These are phyloP conservation scores for Calonectria henricotiae DNA, from an alignment of 2,329 filamentous ascomycete species.

Conservation along the genomic window DNA sequence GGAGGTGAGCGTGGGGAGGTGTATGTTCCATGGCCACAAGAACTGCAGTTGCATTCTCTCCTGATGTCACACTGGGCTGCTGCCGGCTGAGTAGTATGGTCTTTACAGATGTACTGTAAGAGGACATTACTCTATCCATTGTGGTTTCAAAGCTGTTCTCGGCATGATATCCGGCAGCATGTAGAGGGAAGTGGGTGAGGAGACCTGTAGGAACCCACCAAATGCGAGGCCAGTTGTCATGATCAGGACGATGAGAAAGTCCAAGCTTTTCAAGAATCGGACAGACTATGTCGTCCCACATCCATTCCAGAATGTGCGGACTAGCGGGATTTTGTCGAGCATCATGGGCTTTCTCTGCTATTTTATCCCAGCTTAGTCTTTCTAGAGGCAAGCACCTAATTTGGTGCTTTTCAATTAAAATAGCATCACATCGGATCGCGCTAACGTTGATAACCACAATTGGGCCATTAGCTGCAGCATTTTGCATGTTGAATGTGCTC, in stretches of 20 bases:
- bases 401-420: background rate
- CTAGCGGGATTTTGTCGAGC: background rate
- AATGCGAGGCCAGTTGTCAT: background rate
- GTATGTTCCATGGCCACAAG: background rate
- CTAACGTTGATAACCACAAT: background rate
- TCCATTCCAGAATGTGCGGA: background rate
- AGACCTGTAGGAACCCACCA: slow-evolving; percentile 3
- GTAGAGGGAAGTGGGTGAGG: slow-evolving; percentile 28
- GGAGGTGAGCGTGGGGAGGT: background rate
- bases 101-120: slow-evolving; percentile 20
- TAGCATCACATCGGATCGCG: background rate
- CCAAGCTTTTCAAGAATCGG: background rate
- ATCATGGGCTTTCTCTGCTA: background rate
- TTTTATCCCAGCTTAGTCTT: background rate
- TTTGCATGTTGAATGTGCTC: background rate
- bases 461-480: background rate
- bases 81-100: slow-evolving; percentile 1
- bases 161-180: slow-evolving; percentile 24
- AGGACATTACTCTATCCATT: slow-evolving; percentile 26
- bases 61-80: background rate
- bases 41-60: background rate
- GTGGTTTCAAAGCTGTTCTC: background rate
- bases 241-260: background rate
- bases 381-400: background rate
- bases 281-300: slow-evolving; percentile 1